phyloP scores from a whole-genome alignment of 2,329 filamentous ascomycete genomes.

The Conoideocrella luteorostrata region DNA sequence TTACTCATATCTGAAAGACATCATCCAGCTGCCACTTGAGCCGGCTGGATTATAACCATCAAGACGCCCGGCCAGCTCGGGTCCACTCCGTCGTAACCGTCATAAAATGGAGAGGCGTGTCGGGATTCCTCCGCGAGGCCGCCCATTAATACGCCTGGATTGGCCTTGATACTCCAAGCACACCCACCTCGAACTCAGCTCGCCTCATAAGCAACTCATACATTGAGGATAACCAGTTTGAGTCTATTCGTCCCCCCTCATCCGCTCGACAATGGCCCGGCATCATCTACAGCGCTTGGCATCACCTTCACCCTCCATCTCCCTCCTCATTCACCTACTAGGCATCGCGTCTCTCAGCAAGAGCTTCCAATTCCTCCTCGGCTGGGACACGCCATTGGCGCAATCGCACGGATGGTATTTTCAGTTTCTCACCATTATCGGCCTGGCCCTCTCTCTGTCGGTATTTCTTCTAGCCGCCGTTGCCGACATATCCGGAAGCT shows the following conservation, averaged over 20 bases:
- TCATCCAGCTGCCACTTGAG: too few relatives aligned
- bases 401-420: constrained; percentile 60
- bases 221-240: too few relatives aligned
- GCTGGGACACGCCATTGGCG: constrained; percentile 46
- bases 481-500: constrained; percentile 56
- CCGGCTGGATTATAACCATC: too few relatives aligned
- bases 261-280: constrained; percentile 27
- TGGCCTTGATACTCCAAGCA: too few relatives aligned
- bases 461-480: constrained; percentile 57
- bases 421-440: constrained; percentile 70
- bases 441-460: constrained; percentile 52
- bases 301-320: constrained; percentile 57
- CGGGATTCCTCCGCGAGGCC: background rate
- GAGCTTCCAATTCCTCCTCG: constrained; percentile 45
- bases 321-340: constrained; percentile 57
- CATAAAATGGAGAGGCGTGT: background rate
- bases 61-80: background rate
- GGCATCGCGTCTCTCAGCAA: constrained; percentile 47
- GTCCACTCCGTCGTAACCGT: background rate
- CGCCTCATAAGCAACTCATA: too few relatives aligned
- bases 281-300: constrained; percentile 61
- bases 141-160: background rate
- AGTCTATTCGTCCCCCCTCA: background rate
- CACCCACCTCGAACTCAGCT: too few relatives aligned
- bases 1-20: too few relatives aligned